Evolutionary conservation across 805 yeast species (phyloP).

Genomic region (Saccharomyces paradoxus): DNA sequence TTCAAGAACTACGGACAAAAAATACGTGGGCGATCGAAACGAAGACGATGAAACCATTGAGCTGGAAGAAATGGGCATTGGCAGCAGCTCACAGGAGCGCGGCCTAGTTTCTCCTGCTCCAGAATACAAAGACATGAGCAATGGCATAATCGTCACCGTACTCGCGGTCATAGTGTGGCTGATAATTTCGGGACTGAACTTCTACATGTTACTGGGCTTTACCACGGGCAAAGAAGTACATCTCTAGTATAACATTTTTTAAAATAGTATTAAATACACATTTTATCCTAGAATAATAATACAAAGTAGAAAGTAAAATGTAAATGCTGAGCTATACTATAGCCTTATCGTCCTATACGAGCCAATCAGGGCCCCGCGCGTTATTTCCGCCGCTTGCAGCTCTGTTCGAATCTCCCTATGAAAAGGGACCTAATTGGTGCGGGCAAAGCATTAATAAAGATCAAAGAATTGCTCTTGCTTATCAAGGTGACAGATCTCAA

Average conservation of each 20-base stretch:
- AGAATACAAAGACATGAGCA: constrained; percentile 35
- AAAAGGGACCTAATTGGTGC: background rate
- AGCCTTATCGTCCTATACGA: background rate
- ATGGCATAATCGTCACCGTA: constrained; percentile 39
- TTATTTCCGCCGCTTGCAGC: background rate
- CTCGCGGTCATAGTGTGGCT: constrained; percentile 58
- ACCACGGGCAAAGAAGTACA: constrained; percentile 39
- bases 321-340: background rate
- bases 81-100: background rate
- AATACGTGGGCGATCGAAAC: background rate
- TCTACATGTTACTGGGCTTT: constrained; percentile 48
- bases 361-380: background rate
- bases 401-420: background rate
- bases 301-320: background rate
- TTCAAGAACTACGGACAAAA: constrained; percentile 10
- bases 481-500: background rate
- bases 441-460: background rate
- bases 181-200: constrained; percentile 57
- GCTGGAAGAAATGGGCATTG: constrained; percentile 11
- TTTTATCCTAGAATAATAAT: background rate
- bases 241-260: constrained; percentile 13
- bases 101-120: constrained; percentile 3
- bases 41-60: background rate
- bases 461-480: background rate
- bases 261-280: background rate